Evolutionary conservation across 495 filamentous ascomycete species (phyloP), one percentile per base, ranked within the genome.

Genomic region (Aspergillus homomorphus): DNA sequence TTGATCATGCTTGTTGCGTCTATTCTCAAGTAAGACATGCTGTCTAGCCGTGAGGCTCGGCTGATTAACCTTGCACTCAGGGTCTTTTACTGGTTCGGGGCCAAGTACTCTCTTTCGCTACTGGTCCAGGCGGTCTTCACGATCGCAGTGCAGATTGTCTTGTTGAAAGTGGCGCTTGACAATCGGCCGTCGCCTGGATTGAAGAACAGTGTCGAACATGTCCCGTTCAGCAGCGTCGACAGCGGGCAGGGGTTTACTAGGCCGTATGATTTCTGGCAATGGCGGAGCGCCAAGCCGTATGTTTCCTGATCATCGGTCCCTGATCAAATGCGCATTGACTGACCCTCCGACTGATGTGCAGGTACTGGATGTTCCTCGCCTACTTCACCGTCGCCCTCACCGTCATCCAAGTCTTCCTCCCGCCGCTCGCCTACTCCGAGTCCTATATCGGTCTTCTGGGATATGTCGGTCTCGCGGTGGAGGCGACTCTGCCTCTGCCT

Each of bases 1-100:
- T 72, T 98, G 60, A 98, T 98, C 62, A 98, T 98, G 94, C 89
- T 98, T 24, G 85, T 96, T 45, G 89, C 94, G 15, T 96, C 91
- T 10, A 85, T 97, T 54, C 75, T 96, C 24, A 94, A 95, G 88
- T 96, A 75, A 64, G 84, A 69, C 50, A 4, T 16, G 15, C 26
- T 1, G 21, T 33, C 12, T 14, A 16, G 14, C 19, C 10, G 30
- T 5, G 50, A 46, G 30, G 54, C 7, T 20, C 18, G 5, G 8
- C 18, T 6, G 18, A 44, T 51, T 57, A 18, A 48, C 38, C 21
- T 48, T 21, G 51, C 33, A 48, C 45, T 60, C 65, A 92, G 89
- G 75, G 81, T 96, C 56, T 98, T 95, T 75, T 98, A 93, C 78
- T 98, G 91, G 83, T 89, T 94, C 63, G 91, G 91, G 54, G 89